Base-by-base conservation (phyloP, 768 basidiomycete genomes). In the Polyporus arcularius region DNA sequence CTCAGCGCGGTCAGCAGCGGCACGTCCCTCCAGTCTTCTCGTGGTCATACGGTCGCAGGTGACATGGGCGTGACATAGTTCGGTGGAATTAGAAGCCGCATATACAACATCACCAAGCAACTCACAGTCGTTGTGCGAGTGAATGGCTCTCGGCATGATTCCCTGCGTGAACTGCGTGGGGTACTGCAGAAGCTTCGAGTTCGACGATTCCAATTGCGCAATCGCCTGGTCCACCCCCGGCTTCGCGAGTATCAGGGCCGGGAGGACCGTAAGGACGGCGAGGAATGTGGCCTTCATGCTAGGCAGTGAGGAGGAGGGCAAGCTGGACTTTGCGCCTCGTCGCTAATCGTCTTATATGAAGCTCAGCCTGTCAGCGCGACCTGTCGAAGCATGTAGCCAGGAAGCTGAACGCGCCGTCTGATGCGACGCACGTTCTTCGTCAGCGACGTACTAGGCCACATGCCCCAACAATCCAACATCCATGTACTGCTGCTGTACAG, bases 91-190 rank as follows among this genome's bases (percentile, higher is more conserved):
- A 11, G 12, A 35, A 35, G 16, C 11, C 4, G 6, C 12, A 32
- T 2, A 28, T 28, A 38, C 53, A 38, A 54, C 14, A 5, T 35
- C 38, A 32, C 6, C 15, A 28, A 46, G 39, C 32, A 7, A 66
- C 75, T 63, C 60, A 83, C 82, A 83, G 58, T 83, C 81, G 62
- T 84, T 84, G 65, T 84, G 82, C 0, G 82, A 82, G 65, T 83
- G 81, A n/a, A 83, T 81, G 5, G 61, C 55, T 65, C 80, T 81
- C 0, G 80, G 80, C 31, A 82, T 73, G 50, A 82, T 76, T 55
- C 71, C 70, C 65, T 81, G 80, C 2, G 82, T 82, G 57, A 79
- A 76, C 62, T 79, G 77, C 0, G 79, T 80, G 6, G 82, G 80
- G 66, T 80, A 82, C 16, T 68, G 70, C 53, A 81, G 68, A 9